Base-by-base conservation (phyloP, 345 rosid genomes). In the Psidium friedrichsthalianum region DNA sequence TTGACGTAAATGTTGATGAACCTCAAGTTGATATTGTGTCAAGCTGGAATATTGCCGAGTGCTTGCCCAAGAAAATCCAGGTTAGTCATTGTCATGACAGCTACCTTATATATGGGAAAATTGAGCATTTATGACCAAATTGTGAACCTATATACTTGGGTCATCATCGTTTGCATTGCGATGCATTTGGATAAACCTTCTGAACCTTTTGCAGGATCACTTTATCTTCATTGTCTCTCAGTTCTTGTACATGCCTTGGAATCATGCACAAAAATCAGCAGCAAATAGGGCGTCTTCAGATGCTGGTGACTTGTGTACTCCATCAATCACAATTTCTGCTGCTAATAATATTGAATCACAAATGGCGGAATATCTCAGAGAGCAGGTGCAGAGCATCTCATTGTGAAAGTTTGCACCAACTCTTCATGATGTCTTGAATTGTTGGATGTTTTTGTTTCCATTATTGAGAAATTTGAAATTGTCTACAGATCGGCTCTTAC, bases 171-270 rank as follows among this genome's bases (percentile, higher is more conserved):
- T 69, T 61, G 44, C 80, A 40, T 51, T 47, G 47, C 24, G 18
- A 32, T 32, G 78, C 9, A 44, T 69, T 32, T 84, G 78, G 57
- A 54, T 78, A 55, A 49, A 49, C 25, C 4, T 25, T 81, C 83
- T 81, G 54, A 49, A 21, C 57, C 83, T 84, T 92, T 89, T 91
- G 92, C 93, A 95, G 99, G 94, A 93, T 88, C 95, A 94, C 88
- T 97, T 97, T 88, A 90, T 93, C 88, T 85, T 93, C 83, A 92
- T 93, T 57, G 96, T 94, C 87, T 96, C 99, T 24, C 93, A 95
- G 91, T 97, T 97, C 86, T 90, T 95, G 90, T 93, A 93, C 87
- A 92, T 92, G 86, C 99, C 99, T 83, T 95, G 98, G 98, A 93
- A 92, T 83, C 91, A 93, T 88, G 93, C 95, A 51, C 91, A 90